Conservation (phyloP, 1,284 basidiomycete species). For the Naganishia sp. region DNA sequence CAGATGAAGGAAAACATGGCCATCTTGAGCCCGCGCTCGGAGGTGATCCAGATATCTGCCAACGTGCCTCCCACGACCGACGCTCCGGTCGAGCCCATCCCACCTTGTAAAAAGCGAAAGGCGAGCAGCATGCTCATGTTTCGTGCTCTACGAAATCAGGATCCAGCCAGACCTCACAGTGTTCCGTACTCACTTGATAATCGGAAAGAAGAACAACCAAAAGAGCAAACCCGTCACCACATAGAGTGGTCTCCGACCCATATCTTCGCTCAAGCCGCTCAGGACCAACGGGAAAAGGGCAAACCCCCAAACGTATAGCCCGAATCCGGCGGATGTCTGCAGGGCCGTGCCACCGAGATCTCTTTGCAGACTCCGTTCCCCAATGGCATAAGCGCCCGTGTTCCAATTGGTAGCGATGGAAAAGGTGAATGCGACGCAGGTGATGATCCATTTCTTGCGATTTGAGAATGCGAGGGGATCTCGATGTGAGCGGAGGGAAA, state of each 20-base stretch:
- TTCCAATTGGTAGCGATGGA: constrained; percentile 57
- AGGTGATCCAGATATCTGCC: constrained; percentile 67
- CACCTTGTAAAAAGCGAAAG: constrained; percentile 67
- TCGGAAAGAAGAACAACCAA: constrained; percentile 46
- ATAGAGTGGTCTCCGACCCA: constrained; percentile 72
- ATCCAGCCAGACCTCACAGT: constrained; percentile 5
- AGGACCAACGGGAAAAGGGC: constrained; percentile 68
- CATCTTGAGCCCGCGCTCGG: constrained; percentile 62
- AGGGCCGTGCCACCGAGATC: constrained; percentile 65
- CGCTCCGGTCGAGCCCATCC: constrained; percentile 63
- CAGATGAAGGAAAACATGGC: constrained; percentile 11
- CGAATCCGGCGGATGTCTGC: constrained; percentile 64
- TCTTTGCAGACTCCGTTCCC: constrained; percentile 62
- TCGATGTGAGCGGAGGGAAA: constrained; percentile 58
- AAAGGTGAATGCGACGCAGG: constrained; percentile 61
- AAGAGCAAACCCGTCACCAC: constrained; percentile 63
- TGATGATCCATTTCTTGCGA: constrained; percentile 63
- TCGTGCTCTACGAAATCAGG: constrained; percentile 58
- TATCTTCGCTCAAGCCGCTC: constrained; percentile 74
- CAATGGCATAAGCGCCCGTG: constrained; percentile 27
- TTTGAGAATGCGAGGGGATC: constrained; percentile 62
- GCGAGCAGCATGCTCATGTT: constrained; percentile 71
- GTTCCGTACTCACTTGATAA: constrained; percentile 15
- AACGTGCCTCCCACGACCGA: constrained; percentile 78
- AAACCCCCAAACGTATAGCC: constrained; percentile 63